Conservation (phyloP, 2,329 filamentous ascomycete species). For the Aspergillus sergii region DNA sequence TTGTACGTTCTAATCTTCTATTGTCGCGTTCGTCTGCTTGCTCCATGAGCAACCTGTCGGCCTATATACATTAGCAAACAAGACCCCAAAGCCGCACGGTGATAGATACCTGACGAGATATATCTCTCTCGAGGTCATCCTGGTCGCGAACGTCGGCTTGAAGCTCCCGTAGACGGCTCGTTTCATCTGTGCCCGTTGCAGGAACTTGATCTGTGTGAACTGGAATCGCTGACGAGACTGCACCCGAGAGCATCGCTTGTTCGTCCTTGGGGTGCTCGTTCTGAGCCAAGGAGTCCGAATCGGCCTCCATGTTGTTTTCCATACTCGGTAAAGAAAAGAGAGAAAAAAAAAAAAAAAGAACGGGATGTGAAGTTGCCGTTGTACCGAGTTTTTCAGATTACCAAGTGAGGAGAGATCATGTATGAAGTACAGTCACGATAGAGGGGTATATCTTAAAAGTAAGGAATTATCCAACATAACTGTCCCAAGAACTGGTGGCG, state of each 20-base stretch:
- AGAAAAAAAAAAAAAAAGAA: background rate
- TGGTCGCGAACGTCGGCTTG: slow-evolving; percentile 77
- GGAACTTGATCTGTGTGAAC: background rate
- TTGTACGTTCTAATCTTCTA: slow-evolving; percentile 63
- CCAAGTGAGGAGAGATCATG: background rate
- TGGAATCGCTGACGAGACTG: background rate
- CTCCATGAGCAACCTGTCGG: slow-evolving; percentile 61
- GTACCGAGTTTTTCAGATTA: background rate
- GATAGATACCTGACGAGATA: slow-evolving; percentile 58
- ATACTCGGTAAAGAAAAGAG: background rate
- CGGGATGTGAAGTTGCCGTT: background rate
- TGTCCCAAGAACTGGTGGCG: background rate
- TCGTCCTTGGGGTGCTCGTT: background rate
- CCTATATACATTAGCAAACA: slow-evolving; percentile 35
- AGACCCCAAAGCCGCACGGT: background rate
- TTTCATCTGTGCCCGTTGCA: slow-evolving; percentile 52
- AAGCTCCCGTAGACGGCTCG: slow-evolving; percentile 62
- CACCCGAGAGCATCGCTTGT: background rate
- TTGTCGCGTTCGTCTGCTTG: slow-evolving; percentile 66
- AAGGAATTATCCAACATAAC: background rate
- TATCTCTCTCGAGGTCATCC: slow-evolving; percentile 87
- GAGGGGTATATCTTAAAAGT: background rate
- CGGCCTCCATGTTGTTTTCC: background rate
- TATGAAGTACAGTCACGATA: background rate
- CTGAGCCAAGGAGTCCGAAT: background rate